phyloP scores from a whole-genome alignment of 164 flowering plant genomes.

The Liriodendron chinense region DNA sequence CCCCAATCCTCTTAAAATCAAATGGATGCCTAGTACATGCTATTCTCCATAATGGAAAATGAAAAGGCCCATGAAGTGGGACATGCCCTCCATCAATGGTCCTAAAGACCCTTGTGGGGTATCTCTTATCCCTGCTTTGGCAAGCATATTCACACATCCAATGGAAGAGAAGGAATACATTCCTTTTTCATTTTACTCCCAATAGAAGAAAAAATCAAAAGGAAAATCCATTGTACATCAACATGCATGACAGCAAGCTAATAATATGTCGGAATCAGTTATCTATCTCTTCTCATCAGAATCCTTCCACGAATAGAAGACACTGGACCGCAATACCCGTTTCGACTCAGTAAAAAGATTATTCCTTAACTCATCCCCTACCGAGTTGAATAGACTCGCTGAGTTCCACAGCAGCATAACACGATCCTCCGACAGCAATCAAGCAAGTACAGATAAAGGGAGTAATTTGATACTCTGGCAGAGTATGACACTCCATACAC shows the following conservation, averaged over 20 bases:
- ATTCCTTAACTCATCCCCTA: not conserved
- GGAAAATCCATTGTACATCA: not conserved
- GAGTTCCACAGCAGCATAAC: not conserved
- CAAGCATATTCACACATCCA: not conserved
- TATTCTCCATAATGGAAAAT: not conserved
- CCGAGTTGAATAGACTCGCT: too few species aligned
- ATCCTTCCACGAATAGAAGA: not conserved
- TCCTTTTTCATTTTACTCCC: not conserved
- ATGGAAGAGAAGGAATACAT: not conserved
- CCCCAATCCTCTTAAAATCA: not conserved
- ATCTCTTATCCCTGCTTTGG: not conserved
- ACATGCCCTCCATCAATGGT: not conserved
- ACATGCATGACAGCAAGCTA: not conserved
- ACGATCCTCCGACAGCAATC: not conserved
- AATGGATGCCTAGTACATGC: not conserved
- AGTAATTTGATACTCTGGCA: not conserved
- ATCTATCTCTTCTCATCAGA: not conserved
- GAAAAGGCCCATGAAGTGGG: not conserved
- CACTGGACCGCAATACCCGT: not conserved
- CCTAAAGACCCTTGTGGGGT: not conserved
- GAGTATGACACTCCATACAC: not conserved
- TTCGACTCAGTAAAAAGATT: not conserved
- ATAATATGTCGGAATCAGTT: not conserved
- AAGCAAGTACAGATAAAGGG: not conserved
- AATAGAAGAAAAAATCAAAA: too few species aligned